Evolutionary conservation across 768 basidiomycete genomes (phyloP).

Genomic region (Leccinum barrowsii): DNA sequence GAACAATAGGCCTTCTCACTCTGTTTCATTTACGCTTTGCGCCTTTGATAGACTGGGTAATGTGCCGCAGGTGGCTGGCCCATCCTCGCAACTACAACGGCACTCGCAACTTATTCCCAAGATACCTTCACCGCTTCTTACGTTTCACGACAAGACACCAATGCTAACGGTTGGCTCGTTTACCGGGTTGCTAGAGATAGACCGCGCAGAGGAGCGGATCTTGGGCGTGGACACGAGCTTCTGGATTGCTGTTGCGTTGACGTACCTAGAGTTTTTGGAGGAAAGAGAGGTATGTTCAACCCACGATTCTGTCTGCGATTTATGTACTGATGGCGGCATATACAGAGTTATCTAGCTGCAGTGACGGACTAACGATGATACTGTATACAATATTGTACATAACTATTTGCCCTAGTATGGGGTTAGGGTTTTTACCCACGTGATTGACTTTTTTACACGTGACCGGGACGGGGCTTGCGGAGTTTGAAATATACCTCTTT

Average conservation of each 20-base stretch:
- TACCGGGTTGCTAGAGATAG: slow-evolving; percentile 63
- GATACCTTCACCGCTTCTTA: slow-evolving; percentile 48
- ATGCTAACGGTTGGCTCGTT: slow-evolving; percentile 54
- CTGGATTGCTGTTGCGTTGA: slow-evolving; percentile 71
- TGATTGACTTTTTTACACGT: slow-evolving; percentile 29
- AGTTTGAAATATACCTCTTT: slow-evolving; percentile 27
- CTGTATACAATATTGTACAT: slow-evolving; percentile 9
- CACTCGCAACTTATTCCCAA: slow-evolving; percentile 21
- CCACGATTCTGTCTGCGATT: not conserved
- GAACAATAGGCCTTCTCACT: slow-evolving; percentile 51
- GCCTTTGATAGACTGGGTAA: slow-evolving; percentile 18
- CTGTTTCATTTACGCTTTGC: slow-evolving; percentile 59
- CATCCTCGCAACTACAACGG: slow-evolving; percentile 23
- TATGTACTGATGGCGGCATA: slow-evolving; percentile 2
- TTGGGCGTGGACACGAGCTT: slow-evolving; percentile 75
- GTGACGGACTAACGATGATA: slow-evolving; percentile 36
- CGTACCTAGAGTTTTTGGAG: slow-evolving; percentile 73
- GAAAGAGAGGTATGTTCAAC: slow-evolving; percentile 64
- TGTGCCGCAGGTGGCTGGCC: slow-evolving; percentile 10
- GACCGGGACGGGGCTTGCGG: slow-evolving; percentile 17
- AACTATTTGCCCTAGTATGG: slow-evolving; percentile 3
- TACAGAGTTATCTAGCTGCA: slow-evolving; percentile 56
- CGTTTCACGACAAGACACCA: slow-evolving; percentile 72
- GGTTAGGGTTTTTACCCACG: slow-evolving; percentile 16
- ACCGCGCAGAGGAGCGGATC: slow-evolving; percentile 48